Conservation (phyloP, 805 yeast species). For the Candida sonorensis region DNA sequence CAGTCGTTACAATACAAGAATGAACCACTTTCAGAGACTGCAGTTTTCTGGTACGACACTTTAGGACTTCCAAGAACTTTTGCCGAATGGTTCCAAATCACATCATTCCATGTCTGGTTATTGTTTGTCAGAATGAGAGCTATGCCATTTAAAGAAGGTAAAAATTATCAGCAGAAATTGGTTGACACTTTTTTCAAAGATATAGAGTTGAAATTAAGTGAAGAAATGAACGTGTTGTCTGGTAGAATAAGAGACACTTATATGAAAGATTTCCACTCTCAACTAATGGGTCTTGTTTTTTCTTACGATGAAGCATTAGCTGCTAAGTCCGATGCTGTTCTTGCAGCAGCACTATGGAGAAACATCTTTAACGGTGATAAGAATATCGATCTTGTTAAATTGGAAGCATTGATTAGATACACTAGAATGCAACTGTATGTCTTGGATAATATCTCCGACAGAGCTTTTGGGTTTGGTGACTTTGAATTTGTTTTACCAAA, state of each 20-base stretch:
- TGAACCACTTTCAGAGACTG: constrained; percentile 64
- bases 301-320: constrained; percentile 90
- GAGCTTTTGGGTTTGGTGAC: constrained; percentile 89
- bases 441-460: constrained; percentile 75
- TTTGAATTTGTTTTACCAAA: constrained; percentile 81
- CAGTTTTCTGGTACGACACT: constrained; percentile 80
- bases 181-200: constrained; percentile 87
- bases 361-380: constrained; percentile 83
- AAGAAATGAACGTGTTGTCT: constrained; percentile 78
- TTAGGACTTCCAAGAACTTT: constrained; percentile 78
- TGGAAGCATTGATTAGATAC: constrained; percentile 87
- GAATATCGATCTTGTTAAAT: constrained; percentile 70
- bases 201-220: constrained; percentile 77
- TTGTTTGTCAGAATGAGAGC: constrained; percentile 93
- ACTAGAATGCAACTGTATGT: constrained; percentile 87
- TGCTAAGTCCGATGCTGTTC: constrained; percentile 62
- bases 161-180: constrained; percentile 84
- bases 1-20: constrained; percentile 78
- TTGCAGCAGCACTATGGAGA: constrained; percentile 83
- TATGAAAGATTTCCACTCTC: constrained; percentile 84
- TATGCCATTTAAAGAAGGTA: constrained; percentile 84
- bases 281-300: constrained; percentile 80
- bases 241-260: constrained; percentile 79
- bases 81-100: constrained; percentile 94
- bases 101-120: constrained; percentile 89